A percentile compares a stretch with the other conserved stretches of the same genome.
These are phyloP conservation scores for Exutisphaerella laricina DNA, from an alignment of 2,329 filamentous ascomycete species.

Conservation along the genomic window DNA sequence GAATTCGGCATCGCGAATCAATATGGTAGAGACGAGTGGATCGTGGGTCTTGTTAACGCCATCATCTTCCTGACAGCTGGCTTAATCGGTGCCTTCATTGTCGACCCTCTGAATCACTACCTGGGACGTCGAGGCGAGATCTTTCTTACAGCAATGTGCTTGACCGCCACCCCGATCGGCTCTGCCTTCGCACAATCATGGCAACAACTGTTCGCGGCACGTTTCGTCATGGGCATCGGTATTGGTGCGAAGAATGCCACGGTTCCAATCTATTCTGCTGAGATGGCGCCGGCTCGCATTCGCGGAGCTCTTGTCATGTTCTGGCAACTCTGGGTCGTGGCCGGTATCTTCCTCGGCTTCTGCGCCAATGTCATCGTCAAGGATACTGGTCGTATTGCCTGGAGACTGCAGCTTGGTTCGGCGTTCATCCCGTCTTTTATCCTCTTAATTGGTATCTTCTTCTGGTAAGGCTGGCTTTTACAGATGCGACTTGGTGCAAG, in stretches of 20 bases:
- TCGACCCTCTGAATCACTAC: constrained; percentile 42
- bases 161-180: constrained; percentile 61
- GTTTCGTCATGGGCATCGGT: constrained; percentile 65
- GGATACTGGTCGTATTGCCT: constrained; percentile 53
- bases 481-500: constrained; percentile 46
- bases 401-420: constrained; percentile 63
- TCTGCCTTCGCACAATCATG: constrained; percentile 55
- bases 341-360: constrained; percentile 58
- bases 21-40: constrained; percentile 22
- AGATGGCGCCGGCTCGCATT: constrained; percentile 47
- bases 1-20: constrained; percentile 30
- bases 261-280: constrained; percentile 40
- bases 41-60: constrained; percentile 45
- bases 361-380: constrained; percentile 61
- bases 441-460: constrained; percentile 31
- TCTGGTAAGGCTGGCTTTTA: too few species aligned
- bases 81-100: constrained; percentile 47
- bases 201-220: constrained; percentile 56
- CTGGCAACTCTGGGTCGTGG: constrained; percentile 62
- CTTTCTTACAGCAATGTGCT: constrained; percentile 43
- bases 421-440: constrained; percentile 48
- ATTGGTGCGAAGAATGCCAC: constrained; percentile 41
- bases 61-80: constrained; percentile 47
- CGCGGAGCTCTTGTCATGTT: constrained; percentile 68
- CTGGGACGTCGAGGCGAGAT: constrained; percentile 37